Evolutionary conservation across 139 green algal genomes (phyloP), one percentile per base, ranked within the genome.

Genomic region (Chlamydomonas incerta): DNA sequence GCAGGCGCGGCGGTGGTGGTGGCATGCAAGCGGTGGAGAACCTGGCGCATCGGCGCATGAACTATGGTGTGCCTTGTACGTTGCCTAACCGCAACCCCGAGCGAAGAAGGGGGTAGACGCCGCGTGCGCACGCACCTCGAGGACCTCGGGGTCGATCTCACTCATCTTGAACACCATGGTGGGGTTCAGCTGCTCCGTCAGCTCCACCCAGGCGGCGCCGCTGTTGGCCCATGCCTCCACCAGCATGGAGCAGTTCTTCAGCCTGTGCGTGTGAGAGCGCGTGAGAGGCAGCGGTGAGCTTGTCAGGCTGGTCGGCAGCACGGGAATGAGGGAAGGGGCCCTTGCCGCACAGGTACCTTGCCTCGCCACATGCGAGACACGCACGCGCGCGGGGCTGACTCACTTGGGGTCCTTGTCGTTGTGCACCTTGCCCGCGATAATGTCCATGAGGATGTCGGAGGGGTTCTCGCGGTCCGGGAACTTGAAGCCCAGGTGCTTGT

Each of bases 361-460:
- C n/a, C n/a, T n/a, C n/a, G n/a, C n/a, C n/a, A n/a, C n/a, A n/a
- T n/a, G n/a, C n/a, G n/a, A n/a, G n/a, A n/a, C n/a, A n/a, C n/a
- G n/a, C n/a, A n/a, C n/a, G n/a, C n/a, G n/a, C n/a, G n/a, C n/a
- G n/a, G n/a, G n/a, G n/a, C n/a, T n/a, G n/a, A n/a, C n/a, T n/a
- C n/a, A n/a, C n/a, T n/a, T n/a, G n/a, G n/a, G 76, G 60, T 83
- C 60, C 14, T 47, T 62, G 2, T 65, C n/a, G 63, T 74, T 58
- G 9, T 62, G 58, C 60, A 87, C 21, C 69, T 89, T 87, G 57
- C 93, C 93, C 18, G 81, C 88, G 37, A 96, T 90, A 31, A 96
- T 93, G 90, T 97, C 93, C 87, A 97, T 92, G 21, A 94, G 89
- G 33, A 91, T 83, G 71, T 97, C 94, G 1, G 90, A 90, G 21